phyloP scores from a whole-genome alignment of 139 green algal species.

The Pseudopediastrum boryanum region DNA sequence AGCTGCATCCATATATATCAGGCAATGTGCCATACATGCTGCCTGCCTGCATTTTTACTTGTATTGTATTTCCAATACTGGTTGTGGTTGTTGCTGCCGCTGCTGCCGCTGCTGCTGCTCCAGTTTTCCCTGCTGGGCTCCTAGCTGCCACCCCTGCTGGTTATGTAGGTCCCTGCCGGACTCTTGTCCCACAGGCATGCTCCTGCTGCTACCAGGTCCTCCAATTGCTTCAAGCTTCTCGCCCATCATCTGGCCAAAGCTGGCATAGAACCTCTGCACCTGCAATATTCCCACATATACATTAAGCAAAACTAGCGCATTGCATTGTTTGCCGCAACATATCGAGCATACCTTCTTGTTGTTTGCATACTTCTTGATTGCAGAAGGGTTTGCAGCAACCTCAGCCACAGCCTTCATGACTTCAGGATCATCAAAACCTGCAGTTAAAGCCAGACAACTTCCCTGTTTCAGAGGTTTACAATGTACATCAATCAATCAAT shows the following conservation, averaged over 20 bases:
- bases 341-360: constrained; percentile 57
- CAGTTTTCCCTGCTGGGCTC: too few relatives aligned
- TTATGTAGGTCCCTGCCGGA: too few relatives aligned
- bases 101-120: not conserved
- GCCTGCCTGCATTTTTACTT: too few relatives aligned
- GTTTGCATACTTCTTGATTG: constrained; percentile 64
- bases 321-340: not conserved
- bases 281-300: constrained; percentile 14
- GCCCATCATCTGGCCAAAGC: constrained; percentile 42
- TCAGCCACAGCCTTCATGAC: constrained; percentile 63
- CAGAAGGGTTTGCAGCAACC: constrained; percentile 55
- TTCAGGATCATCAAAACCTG: constrained; percentile 57
- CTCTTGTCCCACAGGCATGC: too few relatives aligned
- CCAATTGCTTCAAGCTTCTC: constrained; percentile 34
- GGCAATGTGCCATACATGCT: too few relatives aligned
- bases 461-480: too few relatives aligned
- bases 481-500: too few relatives aligned
- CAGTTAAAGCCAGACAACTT: too few relatives aligned
- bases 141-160: too few relatives aligned
- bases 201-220: too few relatives aligned
- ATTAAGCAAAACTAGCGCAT: not conserved
- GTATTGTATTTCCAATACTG: too few relatives aligned
- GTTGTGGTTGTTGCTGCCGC: constrained; percentile 1
- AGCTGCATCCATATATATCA: too few relatives aligned
- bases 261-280: constrained; percentile 44